Conservation (phyloP, 2,329 filamentous ascomycete species). For the Diaporthe capsici region DNA sequence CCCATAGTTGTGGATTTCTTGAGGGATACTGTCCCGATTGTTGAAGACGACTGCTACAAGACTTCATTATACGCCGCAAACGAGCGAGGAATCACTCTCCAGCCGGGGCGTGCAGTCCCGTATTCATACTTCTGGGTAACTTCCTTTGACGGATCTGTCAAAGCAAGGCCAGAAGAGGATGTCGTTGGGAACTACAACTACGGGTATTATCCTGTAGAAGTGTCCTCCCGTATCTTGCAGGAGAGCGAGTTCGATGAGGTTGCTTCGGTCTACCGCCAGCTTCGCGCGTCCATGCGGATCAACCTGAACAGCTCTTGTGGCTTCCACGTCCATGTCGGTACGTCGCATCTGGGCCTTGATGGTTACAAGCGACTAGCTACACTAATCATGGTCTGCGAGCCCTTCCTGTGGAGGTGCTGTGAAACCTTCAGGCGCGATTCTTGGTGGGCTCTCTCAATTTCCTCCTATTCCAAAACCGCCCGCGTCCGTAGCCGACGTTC, state of each 20-base stretch:
- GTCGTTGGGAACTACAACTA: background rate
- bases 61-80: background rate
- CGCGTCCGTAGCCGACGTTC: too few relatives aligned
- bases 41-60: background rate
- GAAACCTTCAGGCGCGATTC: background rate
- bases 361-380: background rate
- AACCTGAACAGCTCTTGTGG: background rate
- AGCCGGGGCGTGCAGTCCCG: background rate
- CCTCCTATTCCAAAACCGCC: background rate
- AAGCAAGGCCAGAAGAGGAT: background rate
- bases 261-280: background rate
- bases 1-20: background rate
- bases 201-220: background rate
- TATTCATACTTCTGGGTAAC: background rate
- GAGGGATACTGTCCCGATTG: background rate
- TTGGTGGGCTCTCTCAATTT: background rate
- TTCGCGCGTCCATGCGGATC: background rate
- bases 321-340: background rate
- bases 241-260: conserved; percentile 3
- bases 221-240: background rate
- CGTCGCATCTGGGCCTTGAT: background rate
- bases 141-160: background rate
- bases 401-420: background rate
- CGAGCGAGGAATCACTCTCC: background rate
- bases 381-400: background rate